These are phyloP conservation scores for Kondoa subrosea DNA, from an alignment of 768 basidiomycete species.

Conservation along the genomic window DNA sequence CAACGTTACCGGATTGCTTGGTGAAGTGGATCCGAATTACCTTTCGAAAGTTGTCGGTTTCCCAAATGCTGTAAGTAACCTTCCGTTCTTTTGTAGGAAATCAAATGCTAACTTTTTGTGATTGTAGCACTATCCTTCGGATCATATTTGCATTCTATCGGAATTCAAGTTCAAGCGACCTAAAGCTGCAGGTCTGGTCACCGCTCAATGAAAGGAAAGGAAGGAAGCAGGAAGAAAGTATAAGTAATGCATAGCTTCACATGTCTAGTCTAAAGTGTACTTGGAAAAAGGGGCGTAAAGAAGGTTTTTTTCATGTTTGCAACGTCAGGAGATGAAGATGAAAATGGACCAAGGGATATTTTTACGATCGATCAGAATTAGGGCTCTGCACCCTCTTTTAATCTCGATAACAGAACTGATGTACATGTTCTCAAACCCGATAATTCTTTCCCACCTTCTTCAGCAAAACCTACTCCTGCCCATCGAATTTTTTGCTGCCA, in stretches of 20 bases:
- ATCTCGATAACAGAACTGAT: conserved; percentile 12
- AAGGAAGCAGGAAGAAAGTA: no score
- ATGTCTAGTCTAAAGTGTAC: no score
- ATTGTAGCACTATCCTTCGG: conserved; percentile 14
- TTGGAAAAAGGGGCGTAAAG: no score
- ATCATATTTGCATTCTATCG: conserved; percentile 25
- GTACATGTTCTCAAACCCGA: conserved; percentile 8
- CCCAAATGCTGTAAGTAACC: conserved; percentile 47
- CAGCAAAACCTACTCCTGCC: conserved; percentile 75
- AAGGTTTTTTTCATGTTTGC: no score
- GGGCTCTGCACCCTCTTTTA: conserved; percentile 2
- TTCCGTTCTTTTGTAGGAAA: neutral
- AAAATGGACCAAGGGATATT: no score
- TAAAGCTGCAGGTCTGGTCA: no score
- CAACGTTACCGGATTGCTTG: conserved; percentile 63
- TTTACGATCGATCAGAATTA: neutral
- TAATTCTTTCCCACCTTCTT: conserved; percentile 11
- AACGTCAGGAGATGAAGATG: no score
- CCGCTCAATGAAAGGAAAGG: no score
- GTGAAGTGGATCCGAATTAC: conserved; percentile 69
- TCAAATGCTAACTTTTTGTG: neutral
- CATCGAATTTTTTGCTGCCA: conserved; percentile 68
- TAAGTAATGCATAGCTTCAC: no score
- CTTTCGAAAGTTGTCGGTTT: conserved; percentile 84
- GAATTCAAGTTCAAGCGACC: conserved; percentile 21